Evolutionary conservation across 164 flowering plant genomes (phyloP), one percentile per base, ranked within the genome.

Genomic region (Hamamelis virginiana): DNA sequence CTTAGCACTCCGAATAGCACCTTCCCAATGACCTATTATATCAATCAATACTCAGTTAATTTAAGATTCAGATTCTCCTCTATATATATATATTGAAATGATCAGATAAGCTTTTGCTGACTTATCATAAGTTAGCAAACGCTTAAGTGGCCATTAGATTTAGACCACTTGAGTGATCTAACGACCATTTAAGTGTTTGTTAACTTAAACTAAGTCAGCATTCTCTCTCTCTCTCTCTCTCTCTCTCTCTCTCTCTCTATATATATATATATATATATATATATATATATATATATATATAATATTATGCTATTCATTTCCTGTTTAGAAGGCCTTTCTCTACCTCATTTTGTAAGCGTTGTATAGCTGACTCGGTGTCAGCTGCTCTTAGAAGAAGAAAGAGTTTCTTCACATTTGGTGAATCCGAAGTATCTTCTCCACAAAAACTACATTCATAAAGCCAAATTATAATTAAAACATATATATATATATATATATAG

Each of bases 1-100:
- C 69, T 82, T 23, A 86, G 48, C 38, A 83, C 79, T 64, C 51
- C 67, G 59, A 86, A 83, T 62, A 83, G 25, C 19, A 76, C 86
- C 71, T 83, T 83, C 19, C 67, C 75, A 3, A 80, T 53, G 5
- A 83, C 27, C 86, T 83, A 57, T n/a, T n/a, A 70, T 45, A 8
- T 43, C 11, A 51, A 14, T 48, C 33, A 51, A 51, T 8, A 15
- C 5, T 28, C 4, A 11, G 25, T n/a, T n/a, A 6, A 11, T 52
- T 3, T 18, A 52, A n/a, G n/a, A n/a, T n/a, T n/a, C n/a, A 18
- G 15, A 51, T 1, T 51, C 15, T 6, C 19, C 10, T n/a, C n/a
- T n/a, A n/a, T 14, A 48, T 14, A 55, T n/a, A n/a, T n/a, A 19
- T 55, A 55, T 27, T 8, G 23, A 53, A 10, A 38, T 55, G 23